Base-by-base conservation (phyloP, 2,329 filamentous ascomycete genomes). In the Penicillium corylophilum region DNA sequence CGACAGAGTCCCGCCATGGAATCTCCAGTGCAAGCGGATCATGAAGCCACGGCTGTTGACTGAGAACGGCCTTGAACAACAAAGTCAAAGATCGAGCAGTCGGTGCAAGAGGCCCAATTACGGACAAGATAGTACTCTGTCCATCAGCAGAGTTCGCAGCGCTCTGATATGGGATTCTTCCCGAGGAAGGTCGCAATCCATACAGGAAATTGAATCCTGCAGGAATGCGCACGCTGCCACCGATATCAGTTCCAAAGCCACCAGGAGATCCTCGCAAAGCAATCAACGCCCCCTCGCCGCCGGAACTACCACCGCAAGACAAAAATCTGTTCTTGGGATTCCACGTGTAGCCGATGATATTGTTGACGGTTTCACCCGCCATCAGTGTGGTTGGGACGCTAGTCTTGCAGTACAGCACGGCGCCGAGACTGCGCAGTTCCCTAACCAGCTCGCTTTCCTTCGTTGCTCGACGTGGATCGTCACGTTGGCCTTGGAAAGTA, bases 1-100 rank as follows among this genome's bases (percentile, higher is more conserved):
- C 73, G 26, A 72, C 43, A 3, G 80, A 74, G 22, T 78, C 69
- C 2, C 85, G 78, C 80, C 85, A 90, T 0, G 86, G 86, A 1
- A 90, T 74, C 18, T 87, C 83, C 36, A 83, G 70, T 0, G 86
- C 83, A 0, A 84, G 71, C 0, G 87, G 86, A 64, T 90, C 87
- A 56, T 81, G 71, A 1, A 83, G 68, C 87, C 87, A 90, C 0
- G 87, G 87, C 47, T 82, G 61, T 28, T 78, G 78, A 12, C 72
- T 74, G 1, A 90, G 70, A 2, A 89, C 64, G 0, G 79, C 71
- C 59, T 82, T 78, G 2, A 83, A 75, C 2, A 84, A 62, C 3
- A 89, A 68, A 35, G 77, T 77, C 12, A 88, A 61, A 0, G 78
- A 79, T 1, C 76, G 74, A 1, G 80, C 69, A 1, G 80, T 83